phyloP scores from a whole-genome alignment of 108 stramenopile genomes.

The Schizochytrium sp. region DNA sequence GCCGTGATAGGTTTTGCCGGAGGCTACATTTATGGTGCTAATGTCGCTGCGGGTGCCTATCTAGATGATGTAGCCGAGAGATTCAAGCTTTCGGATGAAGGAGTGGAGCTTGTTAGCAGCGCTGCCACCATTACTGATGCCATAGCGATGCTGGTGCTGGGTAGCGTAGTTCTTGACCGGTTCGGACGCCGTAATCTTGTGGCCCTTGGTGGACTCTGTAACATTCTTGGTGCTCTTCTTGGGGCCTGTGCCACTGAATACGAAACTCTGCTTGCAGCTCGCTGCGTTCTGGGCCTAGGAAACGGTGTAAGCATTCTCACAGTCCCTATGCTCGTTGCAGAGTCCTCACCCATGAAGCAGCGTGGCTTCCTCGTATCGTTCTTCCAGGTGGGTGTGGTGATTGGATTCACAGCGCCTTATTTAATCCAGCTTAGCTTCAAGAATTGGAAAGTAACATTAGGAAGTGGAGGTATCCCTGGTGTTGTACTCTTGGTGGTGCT shows the following conservation, averaged over 20 bases:
- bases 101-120: conserved; percentile 4
- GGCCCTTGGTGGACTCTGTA: conserved; percentile 6
- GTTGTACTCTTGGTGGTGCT: not conserved
- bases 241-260: not conserved
- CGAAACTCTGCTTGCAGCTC: not conserved
- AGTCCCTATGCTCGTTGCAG: conserved; percentile 56
- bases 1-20: conserved; percentile 6
- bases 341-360: conserved; percentile 19
- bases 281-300: conserved; percentile 4
- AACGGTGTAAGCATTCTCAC: conserved; percentile 47
- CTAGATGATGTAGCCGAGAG: conserved; percentile 11
- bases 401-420: conserved; percentile 21
- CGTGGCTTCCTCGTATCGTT: conserved; percentile 32
- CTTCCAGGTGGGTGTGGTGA: conserved; percentile 21
- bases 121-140: conserved; percentile 45
- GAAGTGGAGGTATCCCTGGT: not conserved
- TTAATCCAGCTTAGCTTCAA: not conserved
- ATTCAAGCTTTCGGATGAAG: not conserved
- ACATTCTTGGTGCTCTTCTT: not conserved
- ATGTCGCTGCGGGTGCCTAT: conserved; percentile 28
- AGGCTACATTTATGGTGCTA: conserved; percentile 12
- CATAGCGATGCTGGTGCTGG: conserved; percentile 10
- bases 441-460: conserved; percentile 10
- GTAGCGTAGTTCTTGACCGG: conserved; percentile 7
- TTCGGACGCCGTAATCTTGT: conserved; percentile 41